Base-by-base conservation (phyloP, 2,329 filamentous ascomycete species). In the Aspergillus carbonarius region DNA sequence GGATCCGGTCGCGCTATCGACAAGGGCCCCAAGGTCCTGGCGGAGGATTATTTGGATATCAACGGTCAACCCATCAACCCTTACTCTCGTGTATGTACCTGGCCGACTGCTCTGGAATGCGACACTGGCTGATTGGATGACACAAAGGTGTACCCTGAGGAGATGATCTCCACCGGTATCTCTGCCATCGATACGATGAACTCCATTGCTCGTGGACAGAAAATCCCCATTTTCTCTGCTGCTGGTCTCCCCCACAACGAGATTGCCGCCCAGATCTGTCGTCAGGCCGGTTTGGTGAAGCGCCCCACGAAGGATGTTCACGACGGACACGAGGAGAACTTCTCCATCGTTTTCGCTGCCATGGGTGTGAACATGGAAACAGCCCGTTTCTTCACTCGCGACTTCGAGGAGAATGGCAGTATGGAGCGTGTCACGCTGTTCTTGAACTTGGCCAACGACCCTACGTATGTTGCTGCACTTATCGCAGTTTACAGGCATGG, bases 301-400 rank as follows among this genome's bases (percentile, higher is more conserved):
- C 92, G 83, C 84, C 92, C 92, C 35, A 96, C 91, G 76, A 99
- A 99, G 86, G 93, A 90, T 66, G 88, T 95, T 25, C 95, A 99
- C 74, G 96, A 99, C 72, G 93, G 88, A 57, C 95, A 99, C 79
- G 92, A 97, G 73, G 95, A 99, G 74, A 99, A 99, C 83, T 99
- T 99, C 85, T 97, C 93, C 61, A 99, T 99, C 72, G 95, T 99
- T 58, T 99, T 99, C 75, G 96, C 92, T 74, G 95, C 95, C 73
- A 99, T 99, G 95, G 95, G 95, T 92, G 95, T 99, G 70, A 99
- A 99, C 83, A 88, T 99, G 88, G 95, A 99, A 77, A 99, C 95
- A 32, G 91, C 90, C 70, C 90, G 95, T 70, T 99, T 99, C 86
- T 99, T 99, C 83, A 98, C 93, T 37, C 87, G 92, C 66, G 95